Percentiles rank a stretch among this genome's conserved stretches.
Conservation (phyloP, 139 green algal genomes). For the Diplosphaera chodatii region DNA sequence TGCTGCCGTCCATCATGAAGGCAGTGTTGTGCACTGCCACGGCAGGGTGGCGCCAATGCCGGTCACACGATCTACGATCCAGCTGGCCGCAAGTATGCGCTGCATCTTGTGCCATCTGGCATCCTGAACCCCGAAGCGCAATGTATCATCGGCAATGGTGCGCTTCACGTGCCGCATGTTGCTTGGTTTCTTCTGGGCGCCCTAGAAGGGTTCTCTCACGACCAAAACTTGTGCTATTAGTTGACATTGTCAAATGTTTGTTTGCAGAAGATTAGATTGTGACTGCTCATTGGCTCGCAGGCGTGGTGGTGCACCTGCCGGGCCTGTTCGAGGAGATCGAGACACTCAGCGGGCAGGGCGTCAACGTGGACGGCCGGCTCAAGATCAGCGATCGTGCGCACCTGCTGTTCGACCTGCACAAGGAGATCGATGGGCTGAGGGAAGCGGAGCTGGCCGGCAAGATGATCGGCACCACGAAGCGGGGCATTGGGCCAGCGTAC, state of each 20-base stretch:
- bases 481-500: conserved; percentile 97
- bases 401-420: conserved; percentile 98
- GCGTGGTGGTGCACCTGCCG: conserved; percentile 94
- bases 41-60: conserved; percentile 94
- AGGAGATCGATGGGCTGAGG: conserved; percentile 90
- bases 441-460: conserved; percentile 83
- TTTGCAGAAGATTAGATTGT: too few species aligned
- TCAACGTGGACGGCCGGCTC: conserved; percentile 56
- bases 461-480: conserved; percentile 86
- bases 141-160: conserved; percentile 90
- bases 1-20: too few species aligned
- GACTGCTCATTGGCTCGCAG: too few species aligned
- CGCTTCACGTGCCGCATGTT: too few species aligned
- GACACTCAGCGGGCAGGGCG: conserved; percentile 41
- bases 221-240: too few species aligned
- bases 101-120: conserved; percentile 95
- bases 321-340: conserved; percentile 92
- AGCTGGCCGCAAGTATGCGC: conserved; percentile 91
- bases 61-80: conserved; percentile 99
- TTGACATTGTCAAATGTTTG: too few species aligned
- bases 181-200: too few species aligned
- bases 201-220: too few species aligned
- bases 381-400: conserved; percentile 86
- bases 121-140: conserved; percentile 86
- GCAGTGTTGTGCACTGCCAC: not conserved